Evolutionary conservation across 2,329 filamentous ascomycete genomes (phyloP).

Genomic region (Fusarium sp.): DNA sequence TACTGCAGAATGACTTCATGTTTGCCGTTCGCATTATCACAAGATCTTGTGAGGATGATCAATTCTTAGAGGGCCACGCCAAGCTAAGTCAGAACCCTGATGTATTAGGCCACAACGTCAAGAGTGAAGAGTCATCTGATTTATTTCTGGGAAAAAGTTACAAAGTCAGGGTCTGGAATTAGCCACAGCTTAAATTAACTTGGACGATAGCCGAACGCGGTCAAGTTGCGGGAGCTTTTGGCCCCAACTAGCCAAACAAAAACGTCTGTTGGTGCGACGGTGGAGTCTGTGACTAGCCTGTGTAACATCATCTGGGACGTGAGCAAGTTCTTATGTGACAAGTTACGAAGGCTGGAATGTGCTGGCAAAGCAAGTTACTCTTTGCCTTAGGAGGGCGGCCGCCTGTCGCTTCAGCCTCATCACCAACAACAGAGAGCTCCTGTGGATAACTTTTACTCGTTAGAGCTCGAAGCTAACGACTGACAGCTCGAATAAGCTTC

Average conservation of each 20-base stretch:
- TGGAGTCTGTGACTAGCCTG: constrained; percentile 8
- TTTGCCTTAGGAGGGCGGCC: not conserved
- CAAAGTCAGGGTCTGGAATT: constrained; percentile 2
- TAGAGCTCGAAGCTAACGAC: not conserved
- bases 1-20: not conserved
- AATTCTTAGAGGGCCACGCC: not conserved
- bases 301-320: constrained; percentile 3
- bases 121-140: not conserved
- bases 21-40: not conserved
- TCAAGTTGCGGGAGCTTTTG: not conserved
- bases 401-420: not conserved
- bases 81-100: not conserved
- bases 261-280: not conserved
- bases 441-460: not conserved
- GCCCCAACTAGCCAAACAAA: not conserved
- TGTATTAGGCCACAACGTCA: not conserved
- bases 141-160: not conserved
- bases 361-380: not conserved
- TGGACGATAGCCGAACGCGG: constrained; percentile 5
- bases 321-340: constrained; percentile 1
- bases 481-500: constrained; percentile 21
- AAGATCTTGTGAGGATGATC: not conserved
- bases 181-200: not conserved
- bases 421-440: not conserved
- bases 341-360: constrained; percentile 1